A percentile compares a stretch with the other conserved stretches of the same genome.
phyloP scores from a whole-genome alignment of 108 stramenopile genomes.

The Nitzschia inconspicua region DNA sequence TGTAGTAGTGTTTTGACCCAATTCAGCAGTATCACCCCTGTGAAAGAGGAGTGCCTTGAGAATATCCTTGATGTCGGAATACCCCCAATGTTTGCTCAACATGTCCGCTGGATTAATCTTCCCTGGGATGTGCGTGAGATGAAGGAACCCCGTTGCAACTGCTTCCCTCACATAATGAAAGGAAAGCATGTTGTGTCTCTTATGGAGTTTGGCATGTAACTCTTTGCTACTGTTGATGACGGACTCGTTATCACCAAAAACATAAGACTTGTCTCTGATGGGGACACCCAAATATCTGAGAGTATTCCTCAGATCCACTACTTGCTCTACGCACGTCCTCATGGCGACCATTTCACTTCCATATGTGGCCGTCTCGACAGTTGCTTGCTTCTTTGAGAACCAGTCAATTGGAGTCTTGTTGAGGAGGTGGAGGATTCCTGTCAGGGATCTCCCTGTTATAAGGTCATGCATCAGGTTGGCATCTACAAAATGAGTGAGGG shows the following conservation, averaged over 20 bases:
- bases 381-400: constrained; percentile 31
- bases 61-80: too few species aligned
- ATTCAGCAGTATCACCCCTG: too few species aligned
- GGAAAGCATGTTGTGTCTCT: constrained; percentile 8
- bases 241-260: constrained; percentile 35
- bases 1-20: too few species aligned
- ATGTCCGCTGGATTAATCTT: constrained; percentile 3
- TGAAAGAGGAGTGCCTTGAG: too few species aligned
- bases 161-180: constrained; percentile 13
- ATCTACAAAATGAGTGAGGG: constrained; percentile 6
- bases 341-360: constrained; percentile 22
- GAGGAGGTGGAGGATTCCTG: constrained; percentile 25
- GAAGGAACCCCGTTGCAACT: constrained; percentile 1
- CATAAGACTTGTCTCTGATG: constrained; percentile 12
- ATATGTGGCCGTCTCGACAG: constrained; percentile 42
- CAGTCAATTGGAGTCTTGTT: constrained; percentile 32
- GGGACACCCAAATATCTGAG: constrained; percentile 40
- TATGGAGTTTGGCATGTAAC: neutral
- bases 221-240: constrained; percentile 1
- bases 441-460: constrained; percentile 11
- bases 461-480: too few species aligned
- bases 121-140: constrained; percentile 2
- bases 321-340: constrained; percentile 19
- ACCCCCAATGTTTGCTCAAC: constrained; percentile 7
- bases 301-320: constrained; percentile 34